Conservation (phyloP, 2,329 filamentous ascomycete species). For the Penicillium concentricum region DNA sequence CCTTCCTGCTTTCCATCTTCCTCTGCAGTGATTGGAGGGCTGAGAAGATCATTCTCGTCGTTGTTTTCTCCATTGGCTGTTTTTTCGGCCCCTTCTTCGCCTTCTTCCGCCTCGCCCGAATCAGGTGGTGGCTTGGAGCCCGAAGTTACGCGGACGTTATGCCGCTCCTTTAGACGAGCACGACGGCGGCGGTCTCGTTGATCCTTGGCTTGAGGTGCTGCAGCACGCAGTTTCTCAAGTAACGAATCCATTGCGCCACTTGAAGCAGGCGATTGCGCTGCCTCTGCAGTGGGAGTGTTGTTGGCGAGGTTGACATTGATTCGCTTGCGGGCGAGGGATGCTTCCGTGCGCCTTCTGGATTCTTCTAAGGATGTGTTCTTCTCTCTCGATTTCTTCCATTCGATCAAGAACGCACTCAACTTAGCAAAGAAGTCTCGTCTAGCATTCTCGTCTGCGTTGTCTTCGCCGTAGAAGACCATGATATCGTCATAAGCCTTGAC, state of each 20-base stretch:
- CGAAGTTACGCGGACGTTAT: slow-evolving; percentile 84
- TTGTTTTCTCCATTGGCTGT: slow-evolving; percentile 39
- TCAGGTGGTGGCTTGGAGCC: slow-evolving; percentile 89
- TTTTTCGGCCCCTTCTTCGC: slow-evolving; percentile 53
- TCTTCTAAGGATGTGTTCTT: slow-evolving; percentile 89
- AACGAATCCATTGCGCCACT: slow-evolving; percentile 95
- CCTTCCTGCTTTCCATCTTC: slow-evolving; percentile 34
- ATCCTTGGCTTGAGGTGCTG: slow-evolving; percentile 84
- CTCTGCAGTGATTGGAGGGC: slow-evolving; percentile 47
- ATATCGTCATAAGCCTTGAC: slow-evolving; percentile 88
- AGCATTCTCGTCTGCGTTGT: slow-evolving; percentile 86
- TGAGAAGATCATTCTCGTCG: slow-evolving; percentile 45
- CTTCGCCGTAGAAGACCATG: slow-evolving; percentile 94
- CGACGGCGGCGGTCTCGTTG: slow-evolving; percentile 84
- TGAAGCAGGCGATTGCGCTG: slow-evolving; percentile 64
- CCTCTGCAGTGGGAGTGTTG: slow-evolving; percentile 45
- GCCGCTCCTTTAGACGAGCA: slow-evolving; percentile 82
- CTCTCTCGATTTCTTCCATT: slow-evolving; percentile 94
- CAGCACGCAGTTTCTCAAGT: slow-evolving; percentile 89
- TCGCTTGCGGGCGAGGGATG: slow-evolving; percentile 83
- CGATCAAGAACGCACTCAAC: slow-evolving; percentile 80
- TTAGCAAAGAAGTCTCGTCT: slow-evolving; percentile 94
- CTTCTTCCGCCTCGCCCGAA: slow-evolving; percentile 53
- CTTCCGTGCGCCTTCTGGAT: slow-evolving; percentile 78
- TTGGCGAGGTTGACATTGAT: slow-evolving; percentile 65